These are phyloP conservation scores for Gonium pectorale DNA, from an alignment of 139 green algal species.

Conservation along the genomic window DNA sequence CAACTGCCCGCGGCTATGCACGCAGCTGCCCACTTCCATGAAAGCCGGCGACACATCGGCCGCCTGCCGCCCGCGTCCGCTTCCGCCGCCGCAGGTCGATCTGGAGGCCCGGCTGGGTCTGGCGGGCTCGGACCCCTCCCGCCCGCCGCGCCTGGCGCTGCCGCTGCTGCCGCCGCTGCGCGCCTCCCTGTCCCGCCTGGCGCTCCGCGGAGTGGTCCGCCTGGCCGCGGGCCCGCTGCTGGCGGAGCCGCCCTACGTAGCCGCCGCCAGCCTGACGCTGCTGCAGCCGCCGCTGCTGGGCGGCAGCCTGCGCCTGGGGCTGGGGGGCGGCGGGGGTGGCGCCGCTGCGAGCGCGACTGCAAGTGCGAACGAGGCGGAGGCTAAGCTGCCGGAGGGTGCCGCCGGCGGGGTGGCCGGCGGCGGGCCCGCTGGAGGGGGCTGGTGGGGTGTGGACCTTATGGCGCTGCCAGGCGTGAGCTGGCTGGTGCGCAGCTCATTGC, in stretches of 20 bases:
- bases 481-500: background rate
- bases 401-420: background rate
- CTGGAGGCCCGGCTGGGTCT: too few species aligned
- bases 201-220: background rate
- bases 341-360: background rate
- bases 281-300: slow-evolving; percentile 13
- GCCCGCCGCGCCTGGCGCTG: background rate
- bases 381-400: background rate
- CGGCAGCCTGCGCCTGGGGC: background rate
- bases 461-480: slow-evolving; percentile 3
- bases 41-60: too few species aligned
- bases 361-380: background rate
- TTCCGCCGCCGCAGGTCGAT: background rate
- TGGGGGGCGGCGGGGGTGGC: background rate
- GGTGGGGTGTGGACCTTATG: slow-evolving; percentile 12
- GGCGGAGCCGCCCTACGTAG: slow-evolving; percentile 9
- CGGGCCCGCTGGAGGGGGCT: background rate
- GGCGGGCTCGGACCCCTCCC: background rate
- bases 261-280: background rate
- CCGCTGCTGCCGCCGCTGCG: background rate
- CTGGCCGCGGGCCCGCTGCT: background rate
- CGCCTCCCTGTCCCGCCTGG: background rate
- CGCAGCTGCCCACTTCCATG: too few species aligned
- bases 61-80: background rate
- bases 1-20: too few species aligned